These are phyloP conservation scores for Polygonum aviculare DNA, from an alignment of 148 eudicot genomes.

Conservation along the genomic window DNA sequence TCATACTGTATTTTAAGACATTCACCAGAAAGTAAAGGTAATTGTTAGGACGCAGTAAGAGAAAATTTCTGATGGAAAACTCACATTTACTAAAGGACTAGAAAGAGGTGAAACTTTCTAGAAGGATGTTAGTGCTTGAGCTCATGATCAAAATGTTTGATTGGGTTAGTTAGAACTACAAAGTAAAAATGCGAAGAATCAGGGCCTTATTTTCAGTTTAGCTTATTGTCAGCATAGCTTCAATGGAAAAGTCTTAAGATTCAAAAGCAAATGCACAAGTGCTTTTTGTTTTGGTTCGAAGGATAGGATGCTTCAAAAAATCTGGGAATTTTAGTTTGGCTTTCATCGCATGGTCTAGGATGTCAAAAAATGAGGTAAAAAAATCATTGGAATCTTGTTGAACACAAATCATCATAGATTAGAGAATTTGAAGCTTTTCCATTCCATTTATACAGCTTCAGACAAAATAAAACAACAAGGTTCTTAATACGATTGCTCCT, in stretches of 20 bases:
- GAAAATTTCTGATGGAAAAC: neutral
- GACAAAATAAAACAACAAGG: neutral
- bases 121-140: neutral
- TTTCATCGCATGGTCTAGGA: neutral
- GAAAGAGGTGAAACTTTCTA: neutral
- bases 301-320: neutral
- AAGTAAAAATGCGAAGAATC: neutral
- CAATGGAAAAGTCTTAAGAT: neutral
- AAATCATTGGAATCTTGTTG: neutral
- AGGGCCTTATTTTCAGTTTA: neutral
- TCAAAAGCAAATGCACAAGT: neutral
- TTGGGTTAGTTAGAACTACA: neutral
- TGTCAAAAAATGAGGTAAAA: neutral
- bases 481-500: neutral
- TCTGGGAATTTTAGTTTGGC: neutral
- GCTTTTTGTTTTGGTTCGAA: neutral
- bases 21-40: constrained; percentile 8
- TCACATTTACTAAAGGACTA: neutral
- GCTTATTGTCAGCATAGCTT: neutral
- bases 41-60: constrained; percentile 12
- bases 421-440: neutral
- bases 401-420: neutral
- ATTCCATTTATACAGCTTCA: neutral
- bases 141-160: neutral
- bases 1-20: constrained; percentile 46